Conservation (phyloP, 495 filamentous ascomycete species). For the Bathelium albidoporum region DNA sequence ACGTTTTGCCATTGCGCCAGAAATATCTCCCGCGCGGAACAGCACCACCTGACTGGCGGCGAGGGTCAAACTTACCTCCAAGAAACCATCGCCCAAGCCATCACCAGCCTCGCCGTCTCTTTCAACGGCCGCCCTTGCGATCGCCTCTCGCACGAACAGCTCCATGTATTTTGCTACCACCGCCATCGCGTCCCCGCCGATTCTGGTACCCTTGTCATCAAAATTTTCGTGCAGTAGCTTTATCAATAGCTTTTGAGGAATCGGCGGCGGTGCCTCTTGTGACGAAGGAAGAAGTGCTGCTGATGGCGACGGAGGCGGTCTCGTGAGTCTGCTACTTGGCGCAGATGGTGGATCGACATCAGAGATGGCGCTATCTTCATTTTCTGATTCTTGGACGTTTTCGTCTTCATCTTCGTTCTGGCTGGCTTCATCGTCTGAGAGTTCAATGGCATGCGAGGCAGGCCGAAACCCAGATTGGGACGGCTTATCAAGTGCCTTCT, state of each 20-base stretch:
- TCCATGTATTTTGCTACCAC: slow-evolving; percentile 81
- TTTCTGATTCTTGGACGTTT: background rate
- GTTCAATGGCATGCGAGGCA: background rate
- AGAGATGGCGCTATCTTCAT: background rate
- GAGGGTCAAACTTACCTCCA: slow-evolving; percentile 51
- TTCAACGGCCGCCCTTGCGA: slow-evolving; percentile 69
- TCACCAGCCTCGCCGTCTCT: slow-evolving; percentile 32
- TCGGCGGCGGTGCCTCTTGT: slow-evolving; percentile 32
- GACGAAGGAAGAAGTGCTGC: slow-evolving; percentile 5
- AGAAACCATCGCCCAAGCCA: slow-evolving; percentile 45
- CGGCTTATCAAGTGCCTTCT: background rate
- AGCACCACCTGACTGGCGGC: no score
- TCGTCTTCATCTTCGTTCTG: slow-evolving; percentile 9
- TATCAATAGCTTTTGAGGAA: slow-evolving; percentile 66
- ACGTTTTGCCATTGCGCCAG: slow-evolving; percentile 7
- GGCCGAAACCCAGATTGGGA: background rate
- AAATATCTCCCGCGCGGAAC: slow-evolving; percentile 35
- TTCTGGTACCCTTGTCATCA: slow-evolving; percentile 53
- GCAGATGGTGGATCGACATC: slow-evolving; percentile 12
- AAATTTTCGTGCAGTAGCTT: slow-evolving; percentile 72
- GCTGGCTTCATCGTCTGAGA: slow-evolving; percentile 8
- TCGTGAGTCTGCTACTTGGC: background rate
- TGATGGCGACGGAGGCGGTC: background rate
- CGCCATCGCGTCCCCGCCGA: slow-evolving; percentile 67
- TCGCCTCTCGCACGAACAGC: slow-evolving; percentile 83